phyloP scores from a whole-genome alignment of 1,284 basidiomycete genomes.

The Moesziomyces antarcticus region DNA sequence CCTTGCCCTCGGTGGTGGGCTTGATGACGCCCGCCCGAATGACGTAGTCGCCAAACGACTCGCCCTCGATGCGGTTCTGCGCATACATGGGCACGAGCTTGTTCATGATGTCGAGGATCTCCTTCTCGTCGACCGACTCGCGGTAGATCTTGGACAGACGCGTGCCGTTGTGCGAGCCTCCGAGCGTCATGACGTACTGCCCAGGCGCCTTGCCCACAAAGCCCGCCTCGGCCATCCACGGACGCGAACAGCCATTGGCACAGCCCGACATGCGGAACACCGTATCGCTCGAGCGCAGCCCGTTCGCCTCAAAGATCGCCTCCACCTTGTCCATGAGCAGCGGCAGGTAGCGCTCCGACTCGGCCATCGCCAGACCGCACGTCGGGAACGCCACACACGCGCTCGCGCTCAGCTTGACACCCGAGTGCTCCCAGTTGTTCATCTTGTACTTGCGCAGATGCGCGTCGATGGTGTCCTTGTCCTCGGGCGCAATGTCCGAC shows the following conservation, averaged over 20 bases:
- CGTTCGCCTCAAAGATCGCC: constrained; percentile 90
- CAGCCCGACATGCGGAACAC: constrained; percentile 87
- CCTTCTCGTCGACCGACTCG: constrained; percentile 89
- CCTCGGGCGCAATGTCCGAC: constrained; percentile 77
- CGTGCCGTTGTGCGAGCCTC: constrained; percentile 92
- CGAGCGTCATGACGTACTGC: constrained; percentile 92
- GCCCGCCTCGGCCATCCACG: constrained; percentile 94
- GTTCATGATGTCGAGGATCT: constrained; percentile 87
- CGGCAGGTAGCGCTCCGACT: constrained; percentile 94
- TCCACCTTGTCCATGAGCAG: constrained; percentile 94
- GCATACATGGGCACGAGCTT: constrained; percentile 96
- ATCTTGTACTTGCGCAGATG: constrained; percentile 88
- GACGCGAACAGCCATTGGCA: constrained; percentile 72
- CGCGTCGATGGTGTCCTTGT: constrained; percentile 79
- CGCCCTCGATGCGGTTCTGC: constrained; percentile 85
- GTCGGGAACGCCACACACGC: constrained; percentile 98
- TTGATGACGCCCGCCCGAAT: constrained; percentile 71
- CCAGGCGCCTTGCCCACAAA: constrained; percentile 97
- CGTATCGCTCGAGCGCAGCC: constrained; percentile 90
- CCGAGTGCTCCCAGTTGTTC: constrained; percentile 85
- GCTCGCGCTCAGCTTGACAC: constrained; percentile 74
- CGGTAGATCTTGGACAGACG: constrained; percentile 92
- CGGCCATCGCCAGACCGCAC: constrained; percentile 91
- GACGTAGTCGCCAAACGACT: constrained; percentile 95
- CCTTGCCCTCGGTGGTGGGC: constrained; percentile 56